Conservation (phyloP, 495 filamentous ascomycete species). For the Penicillium samsonianum region DNA sequence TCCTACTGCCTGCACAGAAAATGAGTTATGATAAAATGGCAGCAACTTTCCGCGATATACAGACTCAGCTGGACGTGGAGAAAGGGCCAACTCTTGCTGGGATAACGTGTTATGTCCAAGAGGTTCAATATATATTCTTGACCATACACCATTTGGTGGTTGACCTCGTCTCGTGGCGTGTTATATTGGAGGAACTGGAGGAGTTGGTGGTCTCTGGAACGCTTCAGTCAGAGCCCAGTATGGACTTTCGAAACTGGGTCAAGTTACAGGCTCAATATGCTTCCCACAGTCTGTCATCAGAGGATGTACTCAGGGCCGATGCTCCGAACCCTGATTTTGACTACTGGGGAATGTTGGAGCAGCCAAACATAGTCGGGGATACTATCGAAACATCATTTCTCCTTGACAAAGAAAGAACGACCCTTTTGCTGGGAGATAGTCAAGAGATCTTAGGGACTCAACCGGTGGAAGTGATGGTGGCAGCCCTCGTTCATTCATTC, state of each 20-base stretch:
- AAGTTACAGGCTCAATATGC: neutral
- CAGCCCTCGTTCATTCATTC: slow-evolving; percentile 48
- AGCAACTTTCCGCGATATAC: neutral
- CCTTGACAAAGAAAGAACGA: slow-evolving; percentile 15
- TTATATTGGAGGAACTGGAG: neutral
- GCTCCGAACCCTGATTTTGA: neutral
- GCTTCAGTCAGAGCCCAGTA: neutral
- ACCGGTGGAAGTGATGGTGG: slow-evolving; percentile 41
- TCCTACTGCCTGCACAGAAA: no score
- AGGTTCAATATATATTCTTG: neutral
- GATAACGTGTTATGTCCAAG: no score
- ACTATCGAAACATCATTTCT: neutral
- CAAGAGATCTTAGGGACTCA: slow-evolving; percentile 34
- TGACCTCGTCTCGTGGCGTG: slow-evolving; percentile 1
- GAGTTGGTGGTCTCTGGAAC: neutral
- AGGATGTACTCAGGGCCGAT: neutral
- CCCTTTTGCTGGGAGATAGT: slow-evolving; percentile 44
- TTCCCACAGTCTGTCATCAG: neutral
- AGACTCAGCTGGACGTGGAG: neutral
- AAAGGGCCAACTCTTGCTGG: neutral
- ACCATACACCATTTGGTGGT: neutral
- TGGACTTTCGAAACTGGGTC: slow-evolving; percentile 17
- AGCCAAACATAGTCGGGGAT: slow-evolving; percentile 15
- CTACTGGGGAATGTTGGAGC: neutral
- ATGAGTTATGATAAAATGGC: no score